Base-by-base conservation (phyloP, 1,284 basidiomycete genomes). In the Cryptococcus amylolentus region DNA sequence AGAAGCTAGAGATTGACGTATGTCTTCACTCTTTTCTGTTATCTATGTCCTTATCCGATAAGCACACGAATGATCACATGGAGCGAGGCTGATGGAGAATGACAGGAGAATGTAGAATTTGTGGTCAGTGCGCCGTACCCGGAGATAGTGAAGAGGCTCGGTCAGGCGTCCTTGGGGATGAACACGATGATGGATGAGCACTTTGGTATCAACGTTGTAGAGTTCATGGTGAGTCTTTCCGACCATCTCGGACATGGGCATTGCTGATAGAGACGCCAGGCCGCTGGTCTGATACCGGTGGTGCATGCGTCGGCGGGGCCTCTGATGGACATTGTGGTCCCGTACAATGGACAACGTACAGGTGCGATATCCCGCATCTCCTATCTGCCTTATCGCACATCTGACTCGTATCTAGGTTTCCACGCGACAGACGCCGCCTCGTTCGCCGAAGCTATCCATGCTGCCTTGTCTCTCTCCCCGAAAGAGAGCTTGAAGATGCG, bases 181-280 rank as follows among this genome's bases (percentile, higher is more conserved):
- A 95, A 90, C 70, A 98, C 95, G 4, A 99, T 99, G 95, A 84
- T 94, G 1, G 94, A 98, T 71, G 96, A 99, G 76, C 95, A 99
- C 73, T 98, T 98, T 66, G 96, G 96, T 2, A 98, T 99, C 73
- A 96, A 94, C 67, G 84, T 99, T 18, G 95, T 98, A 8, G 95
- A 99, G 74, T 95, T 91, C 67, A 95, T 98, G 94, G 92, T 89
- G 52, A 56, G 84, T 74, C 38, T 12, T n/a, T 20, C 31, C 3
- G 26, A 23, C 49, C 26, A 56, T 20, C 35, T 52, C 50, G 37
- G 39, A 23, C 51, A 12, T 38, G 14, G 14, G 26, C 16, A n/a
- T 54, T 50, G 50, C 58, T 59, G 31, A 44, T 31, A 42, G 56
- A 49, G 40, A 23, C 52, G 23, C 18, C 63, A 95, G 92, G 91